Evolutionary conservation across 1,139 yeast species (phyloP).

Genomic region (Taiozyma onychis): DNA sequence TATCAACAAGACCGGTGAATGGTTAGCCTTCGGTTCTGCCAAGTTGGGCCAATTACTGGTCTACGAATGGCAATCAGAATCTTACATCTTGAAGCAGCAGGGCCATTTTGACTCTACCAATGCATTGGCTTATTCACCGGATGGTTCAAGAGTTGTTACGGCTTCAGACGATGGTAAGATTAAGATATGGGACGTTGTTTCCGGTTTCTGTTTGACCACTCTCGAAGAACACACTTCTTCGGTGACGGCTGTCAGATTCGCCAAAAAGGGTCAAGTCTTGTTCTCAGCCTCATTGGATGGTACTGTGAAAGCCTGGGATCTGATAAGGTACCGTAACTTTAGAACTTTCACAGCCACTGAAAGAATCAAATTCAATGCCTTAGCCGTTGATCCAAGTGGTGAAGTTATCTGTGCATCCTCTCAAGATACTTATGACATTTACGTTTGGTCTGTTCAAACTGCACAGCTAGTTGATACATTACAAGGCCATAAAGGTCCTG

Average conservation of each 20-base stretch:
- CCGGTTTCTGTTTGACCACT: slow-evolving; percentile 91
- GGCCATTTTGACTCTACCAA: slow-evolving; percentile 94
- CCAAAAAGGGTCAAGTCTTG: slow-evolving; percentile 80
- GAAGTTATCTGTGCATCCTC: slow-evolving; percentile 97
- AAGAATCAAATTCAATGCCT: slow-evolving; percentile 77
- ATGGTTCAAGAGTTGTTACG: slow-evolving; percentile 87
- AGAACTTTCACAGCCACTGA: slow-evolving; percentile 90
- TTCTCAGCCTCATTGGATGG: slow-evolving; percentile 94
- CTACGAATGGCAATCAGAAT: slow-evolving; percentile 98
- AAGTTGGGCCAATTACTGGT: slow-evolving; percentile 90
- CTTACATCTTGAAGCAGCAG: slow-evolving; percentile 91
- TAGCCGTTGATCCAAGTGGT: slow-evolving; percentile 97
- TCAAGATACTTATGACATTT: slow-evolving; percentile 81
- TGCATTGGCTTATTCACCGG: slow-evolving; percentile 84
- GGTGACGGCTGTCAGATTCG: slow-evolving; percentile 83
- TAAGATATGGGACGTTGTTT: slow-evolving; percentile 90
- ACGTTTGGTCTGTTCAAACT: slow-evolving; percentile 97
- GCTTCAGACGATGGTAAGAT: slow-evolving; percentile 97
- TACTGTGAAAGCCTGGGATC: slow-evolving; percentile 96
- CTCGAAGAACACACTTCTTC: slow-evolving; percentile 88
- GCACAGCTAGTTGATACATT: slow-evolving; percentile 83
- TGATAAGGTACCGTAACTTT: slow-evolving; percentile 87
- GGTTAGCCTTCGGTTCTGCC: slow-evolving; percentile 95
- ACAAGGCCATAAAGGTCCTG: slow-evolving; percentile 95
- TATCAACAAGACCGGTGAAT: slow-evolving; percentile 83